Base-by-base conservation (phyloP, 805 yeast species). In the Wickerhamomyces bisporus region DNA sequence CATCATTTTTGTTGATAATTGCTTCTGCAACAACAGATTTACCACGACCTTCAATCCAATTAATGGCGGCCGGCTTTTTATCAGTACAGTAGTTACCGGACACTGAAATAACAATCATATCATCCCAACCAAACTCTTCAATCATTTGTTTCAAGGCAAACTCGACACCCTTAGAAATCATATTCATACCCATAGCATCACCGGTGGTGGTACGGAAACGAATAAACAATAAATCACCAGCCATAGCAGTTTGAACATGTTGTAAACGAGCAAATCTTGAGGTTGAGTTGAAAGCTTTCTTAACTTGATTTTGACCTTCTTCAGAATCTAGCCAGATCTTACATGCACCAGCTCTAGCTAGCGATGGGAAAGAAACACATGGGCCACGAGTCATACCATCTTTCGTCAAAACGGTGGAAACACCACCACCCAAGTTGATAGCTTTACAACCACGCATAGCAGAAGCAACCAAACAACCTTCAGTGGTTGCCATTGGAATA, bases 371-470 rank as follows among this genome's bases (percentile, higher is more conserved):
- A 24, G 84, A 69, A 36, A 93, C 96, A 74, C 96, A 88, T 31
- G 99, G 99, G 28, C 98, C 99, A 69, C 99, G 84, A 14, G 98
- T 89, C 99, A 93, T 93, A 62, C 98, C 97, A 60, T 93, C 99
- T 50, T 80, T 84, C 12, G 96, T 86, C 49, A 93, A 72, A 19
- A 91, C 95, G 23, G 98, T 86, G 35, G 76, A 69, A 21, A 85
- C 95, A 62, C 99, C 99, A 36, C 98, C 97, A 43, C 98, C 98
- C 6, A 91, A 80, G 60, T 93, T 93, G 49, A 93, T 84, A 20
- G 98, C 98, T 60, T 93, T 93, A 70, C 98, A 93, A 49, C 99
- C 99, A 65, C 99, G 84, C 95, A 87, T 91, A 12, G 98, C 83
- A 15, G 97, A 88, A 4, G 99, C 99, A 49, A 93, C 97, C 41